These are phyloP conservation scores for Vigna angularis DNA, from an alignment of 306 rosid species.

Conservation along the genomic window DNA sequence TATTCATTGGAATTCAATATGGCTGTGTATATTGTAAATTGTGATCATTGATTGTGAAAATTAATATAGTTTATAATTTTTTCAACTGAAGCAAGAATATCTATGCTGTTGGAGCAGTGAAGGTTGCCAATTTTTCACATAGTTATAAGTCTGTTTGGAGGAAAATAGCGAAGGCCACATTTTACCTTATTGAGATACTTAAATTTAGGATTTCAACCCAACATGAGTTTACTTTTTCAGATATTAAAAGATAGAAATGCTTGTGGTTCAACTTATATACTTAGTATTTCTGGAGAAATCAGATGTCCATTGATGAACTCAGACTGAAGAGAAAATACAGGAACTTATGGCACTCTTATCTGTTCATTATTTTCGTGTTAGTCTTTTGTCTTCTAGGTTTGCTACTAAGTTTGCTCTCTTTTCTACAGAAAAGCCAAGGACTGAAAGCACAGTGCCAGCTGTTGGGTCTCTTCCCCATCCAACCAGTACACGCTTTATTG, in stretches of 20 bases:
- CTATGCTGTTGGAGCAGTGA: background rate
- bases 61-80: background rate
- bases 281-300: constrained; percentile 22
- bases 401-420: constrained; percentile 29
- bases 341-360: constrained; percentile 19
- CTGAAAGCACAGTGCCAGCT: constrained; percentile 52
- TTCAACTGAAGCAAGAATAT: background rate
- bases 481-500: constrained; percentile 88
- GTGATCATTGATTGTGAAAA: constrained; percentile 2
- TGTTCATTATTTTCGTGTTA: constrained; percentile 12
- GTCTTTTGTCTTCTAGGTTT: background rate
- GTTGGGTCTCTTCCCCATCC: constrained; percentile 84
- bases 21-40: background rate
- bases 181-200: constrained; percentile 33
- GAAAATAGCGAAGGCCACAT: background rate
- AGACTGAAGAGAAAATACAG: background rate
- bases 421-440: constrained; percentile 70
- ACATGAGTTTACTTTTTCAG: constrained; percentile 15
- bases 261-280: constrained; percentile 17
- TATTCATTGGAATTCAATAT: background rate
- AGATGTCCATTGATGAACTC: background rate
- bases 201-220: constrained; percentile 19
- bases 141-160: constrained; percentile 8
- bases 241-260: constrained; percentile 10
- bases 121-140: constrained; percentile 11